Conservation (phyloP, 768 basidiomycete species). For the Agrocybe chaxingu region DNA sequence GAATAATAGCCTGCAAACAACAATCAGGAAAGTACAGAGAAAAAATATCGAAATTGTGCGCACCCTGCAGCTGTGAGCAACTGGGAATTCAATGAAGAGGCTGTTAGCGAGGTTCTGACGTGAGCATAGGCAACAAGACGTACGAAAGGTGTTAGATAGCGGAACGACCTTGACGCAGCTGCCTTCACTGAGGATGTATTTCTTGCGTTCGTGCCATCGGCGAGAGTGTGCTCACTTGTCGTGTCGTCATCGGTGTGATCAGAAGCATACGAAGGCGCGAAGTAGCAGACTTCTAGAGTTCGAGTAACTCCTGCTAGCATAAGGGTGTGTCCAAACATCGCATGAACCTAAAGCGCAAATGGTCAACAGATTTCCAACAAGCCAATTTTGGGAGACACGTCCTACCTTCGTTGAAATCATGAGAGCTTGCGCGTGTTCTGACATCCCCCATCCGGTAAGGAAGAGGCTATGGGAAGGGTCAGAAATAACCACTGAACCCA, state of each 20-base stretch:
- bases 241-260: constrained; percentile 43
- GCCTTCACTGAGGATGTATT: constrained; percentile 11
- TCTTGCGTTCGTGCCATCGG: constrained; percentile 25
- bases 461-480: constrained; percentile 52
- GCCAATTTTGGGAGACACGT: neutral
- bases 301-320: constrained; percentile 81
- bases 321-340: constrained; percentile 79
- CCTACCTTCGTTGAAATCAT: constrained; percentile 78
- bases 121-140: constrained; percentile 27
- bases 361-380: neutral
- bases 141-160: constrained; percentile 87
- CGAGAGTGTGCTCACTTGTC: constrained; percentile 66
- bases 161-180: constrained; percentile 57
- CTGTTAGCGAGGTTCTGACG: neutral
- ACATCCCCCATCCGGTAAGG: constrained; percentile 94
- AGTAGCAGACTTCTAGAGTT: constrained; percentile 82
- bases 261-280: constrained; percentile 31
- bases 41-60: constrained; percentile 9
- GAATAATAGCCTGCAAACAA: constrained; percentile 63
- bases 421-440: constrained; percentile 80
- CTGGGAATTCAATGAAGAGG: constrained; percentile 29
- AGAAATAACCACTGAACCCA: neutral
- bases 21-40: neutral
- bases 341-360: constrained; percentile 57
- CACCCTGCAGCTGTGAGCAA: constrained; percentile 74